Percentiles rank a stretch among this genome's conserved stretches.
Evolutionary conservation across 2,329 filamentous ascomycete species (phyloP).

Genomic region (Zymoseptoria passerinii): DNA sequence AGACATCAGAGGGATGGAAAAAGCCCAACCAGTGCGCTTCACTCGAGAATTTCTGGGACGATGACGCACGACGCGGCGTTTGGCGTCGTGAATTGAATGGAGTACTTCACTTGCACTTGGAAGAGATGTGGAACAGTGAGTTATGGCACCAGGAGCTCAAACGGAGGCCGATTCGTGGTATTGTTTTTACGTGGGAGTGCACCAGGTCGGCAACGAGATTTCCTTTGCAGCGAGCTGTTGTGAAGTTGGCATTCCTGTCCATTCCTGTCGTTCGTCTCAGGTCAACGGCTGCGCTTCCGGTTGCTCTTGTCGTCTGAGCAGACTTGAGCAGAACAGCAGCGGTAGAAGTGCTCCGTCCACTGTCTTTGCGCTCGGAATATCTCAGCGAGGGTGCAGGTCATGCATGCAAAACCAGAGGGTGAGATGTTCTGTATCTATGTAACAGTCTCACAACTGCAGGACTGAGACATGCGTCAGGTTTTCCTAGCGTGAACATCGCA

Average conservation of each 20-base stretch:
- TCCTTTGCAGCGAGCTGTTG: background rate
- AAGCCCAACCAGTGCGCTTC: background rate
- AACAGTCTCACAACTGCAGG: background rate
- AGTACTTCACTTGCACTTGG: background rate
- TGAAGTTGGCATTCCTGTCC: background rate
- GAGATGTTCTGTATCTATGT: background rate
- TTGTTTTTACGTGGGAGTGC: background rate
- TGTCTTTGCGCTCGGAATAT: background rate
- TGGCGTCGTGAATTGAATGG: background rate
- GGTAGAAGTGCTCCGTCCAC: background rate
- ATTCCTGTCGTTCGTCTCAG: background rate
- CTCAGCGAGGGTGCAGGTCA: background rate
- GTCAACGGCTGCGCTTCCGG: background rate
- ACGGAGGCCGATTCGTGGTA: background rate
- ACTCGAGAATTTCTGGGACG: background rate
- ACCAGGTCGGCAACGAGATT: background rate
- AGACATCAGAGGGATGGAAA: background rate
- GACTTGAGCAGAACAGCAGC: background rate
- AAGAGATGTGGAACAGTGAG: background rate
- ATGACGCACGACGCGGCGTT: background rate
- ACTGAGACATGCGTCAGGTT: background rate
- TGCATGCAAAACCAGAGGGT: background rate
- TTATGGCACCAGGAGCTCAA: background rate
- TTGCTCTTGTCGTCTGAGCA: background rate
- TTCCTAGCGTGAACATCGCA: background rate